A percentile compares a stretch with the other conserved stretches of the same genome.
Evolutionary conservation across 2,329 filamentous ascomycete genomes (phyloP).

Genomic region (Alternaria triticina): DNA sequence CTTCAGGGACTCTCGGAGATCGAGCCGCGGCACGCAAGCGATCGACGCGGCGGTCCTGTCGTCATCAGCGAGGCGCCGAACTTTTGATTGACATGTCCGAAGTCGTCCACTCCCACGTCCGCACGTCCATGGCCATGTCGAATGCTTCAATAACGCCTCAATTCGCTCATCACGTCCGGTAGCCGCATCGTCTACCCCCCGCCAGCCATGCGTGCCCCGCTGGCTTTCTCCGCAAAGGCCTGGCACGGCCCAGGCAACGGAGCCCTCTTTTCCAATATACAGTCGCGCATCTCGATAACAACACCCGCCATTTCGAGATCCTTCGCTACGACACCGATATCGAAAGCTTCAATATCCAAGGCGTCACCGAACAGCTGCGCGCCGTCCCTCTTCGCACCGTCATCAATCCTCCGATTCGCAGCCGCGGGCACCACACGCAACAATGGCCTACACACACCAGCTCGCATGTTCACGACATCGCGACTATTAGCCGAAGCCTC

Average conservation of each 20-base stretch:
- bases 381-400: constrained; percentile 19
- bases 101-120: constrained; percentile 18
- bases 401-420: constrained; percentile 18
- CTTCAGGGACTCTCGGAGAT: constrained; percentile 2
- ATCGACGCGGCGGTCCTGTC: constrained; percentile 25
- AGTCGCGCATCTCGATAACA: constrained; percentile 26
- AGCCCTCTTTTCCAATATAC: constrained; percentile 44
- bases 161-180: constrained; percentile 25
- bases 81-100: constrained; percentile 29
- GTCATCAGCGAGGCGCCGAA: constrained; percentile 37
- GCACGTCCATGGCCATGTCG: constrained; percentile 31
- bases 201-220: constrained; percentile 45
- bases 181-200: constrained; percentile 28
- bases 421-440: constrained; percentile 28
- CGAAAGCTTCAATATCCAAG: background rate
- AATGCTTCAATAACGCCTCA: constrained; percentile 21
- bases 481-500: constrained; percentile 34
- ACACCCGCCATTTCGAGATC: constrained; percentile 23
- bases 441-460: constrained; percentile 34
- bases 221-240: constrained; percentile 40
- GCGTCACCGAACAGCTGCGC: constrained; percentile 9
- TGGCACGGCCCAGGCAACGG: constrained; percentile 44
- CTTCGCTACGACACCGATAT: constrained; percentile 19
- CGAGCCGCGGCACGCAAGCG: constrained; percentile 24
- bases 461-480: constrained; percentile 38